These are phyloP conservation scores for Rhizophagus prolifer DNA, from an alignment of 192 early-diverging fungal genomes.

Conservation along the genomic window DNA sequence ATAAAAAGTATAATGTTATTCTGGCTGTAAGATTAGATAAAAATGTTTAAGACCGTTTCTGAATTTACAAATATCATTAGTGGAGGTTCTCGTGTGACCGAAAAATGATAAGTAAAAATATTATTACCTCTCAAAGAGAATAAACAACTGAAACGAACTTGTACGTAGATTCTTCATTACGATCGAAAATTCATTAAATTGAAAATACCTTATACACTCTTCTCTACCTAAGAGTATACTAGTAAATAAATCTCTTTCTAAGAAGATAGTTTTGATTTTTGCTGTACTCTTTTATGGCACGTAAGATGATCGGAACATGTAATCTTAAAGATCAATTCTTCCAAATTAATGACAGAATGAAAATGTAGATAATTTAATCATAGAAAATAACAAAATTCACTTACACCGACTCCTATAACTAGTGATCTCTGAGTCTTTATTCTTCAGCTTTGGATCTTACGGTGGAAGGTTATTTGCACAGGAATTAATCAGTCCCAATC, in stretches of 20 bases:
- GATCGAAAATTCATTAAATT: neutral
- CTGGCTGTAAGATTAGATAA: slow-evolving; percentile 41
- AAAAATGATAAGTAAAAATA: slow-evolving; percentile 4
- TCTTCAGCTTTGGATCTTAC: too few species aligned
- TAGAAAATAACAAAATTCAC: too few species aligned
- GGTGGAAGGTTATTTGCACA: too few species aligned
- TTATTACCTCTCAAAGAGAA: neutral
- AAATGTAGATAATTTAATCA: too few species aligned
- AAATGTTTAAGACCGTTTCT: slow-evolving; percentile 29
- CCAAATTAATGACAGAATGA: neutral
- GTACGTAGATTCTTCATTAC: slow-evolving; percentile 21
- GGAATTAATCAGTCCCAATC: too few species aligned
- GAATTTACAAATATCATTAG: neutral
- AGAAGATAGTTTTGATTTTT: slow-evolving; percentile 36
- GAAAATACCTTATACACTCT: neutral
- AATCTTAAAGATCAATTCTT: too few species aligned
- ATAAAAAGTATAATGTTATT: slow-evolving; percentile 47
- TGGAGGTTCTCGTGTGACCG: neutral
- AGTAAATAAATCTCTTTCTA: slow-evolving; percentile 40
- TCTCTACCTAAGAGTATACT: slow-evolving; percentile 37
- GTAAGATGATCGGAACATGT: too few species aligned
- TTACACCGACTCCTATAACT: too few species aligned
- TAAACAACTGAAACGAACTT: slow-evolving; percentile 15
- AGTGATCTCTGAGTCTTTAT: too few species aligned
- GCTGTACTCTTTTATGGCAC: slow-evolving; percentile 13